Evolutionary conservation across 2,329 filamentous ascomycete species (phyloP).

Genomic region (Apiospora kogelbergensis): DNA sequence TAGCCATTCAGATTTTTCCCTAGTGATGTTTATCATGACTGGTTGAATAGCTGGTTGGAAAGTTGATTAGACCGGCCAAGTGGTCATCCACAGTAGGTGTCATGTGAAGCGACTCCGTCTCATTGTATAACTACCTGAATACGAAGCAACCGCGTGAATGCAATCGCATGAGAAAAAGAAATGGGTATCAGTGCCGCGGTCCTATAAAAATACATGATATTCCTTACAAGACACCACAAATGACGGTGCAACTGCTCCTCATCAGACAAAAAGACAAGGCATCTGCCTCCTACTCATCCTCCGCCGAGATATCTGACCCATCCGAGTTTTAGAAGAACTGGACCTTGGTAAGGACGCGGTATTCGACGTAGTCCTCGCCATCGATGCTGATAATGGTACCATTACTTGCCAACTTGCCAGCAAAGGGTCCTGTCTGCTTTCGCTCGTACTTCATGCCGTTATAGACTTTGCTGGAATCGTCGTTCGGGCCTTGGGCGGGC

Average conservation of each 20-base stretch:
- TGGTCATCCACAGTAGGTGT: no score
- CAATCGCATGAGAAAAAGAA: neutral
- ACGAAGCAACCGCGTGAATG: neutral
- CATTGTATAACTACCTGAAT: neutral
- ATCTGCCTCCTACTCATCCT: neutral
- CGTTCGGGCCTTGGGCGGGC: conserved; percentile 28
- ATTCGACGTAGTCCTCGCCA: conserved; percentile 67
- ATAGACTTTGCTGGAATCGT: conserved; percentile 56
- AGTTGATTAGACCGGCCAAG: no score
- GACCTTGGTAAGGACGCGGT: conserved; percentile 63
- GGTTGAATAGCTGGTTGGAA: no score
- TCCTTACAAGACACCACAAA: neutral
- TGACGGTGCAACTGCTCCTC: neutral
- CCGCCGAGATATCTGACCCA: neutral
- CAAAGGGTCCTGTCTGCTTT: conserved; percentile 59
- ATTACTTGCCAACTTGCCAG: conserved; percentile 62
- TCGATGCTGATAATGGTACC: conserved; percentile 64
- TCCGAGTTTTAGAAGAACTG: conserved; percentile 50
- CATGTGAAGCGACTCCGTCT: no score
- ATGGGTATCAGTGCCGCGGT: conserved; percentile 7
- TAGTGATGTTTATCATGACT: no score
- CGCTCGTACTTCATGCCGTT: conserved; percentile 63
- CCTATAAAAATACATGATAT: neutral
- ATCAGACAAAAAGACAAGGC: neutral
- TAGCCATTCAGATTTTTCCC: no score